Base-by-base conservation (phyloP, 495 filamentous ascomycete genomes). In the Geoglossum glabrum region DNA sequence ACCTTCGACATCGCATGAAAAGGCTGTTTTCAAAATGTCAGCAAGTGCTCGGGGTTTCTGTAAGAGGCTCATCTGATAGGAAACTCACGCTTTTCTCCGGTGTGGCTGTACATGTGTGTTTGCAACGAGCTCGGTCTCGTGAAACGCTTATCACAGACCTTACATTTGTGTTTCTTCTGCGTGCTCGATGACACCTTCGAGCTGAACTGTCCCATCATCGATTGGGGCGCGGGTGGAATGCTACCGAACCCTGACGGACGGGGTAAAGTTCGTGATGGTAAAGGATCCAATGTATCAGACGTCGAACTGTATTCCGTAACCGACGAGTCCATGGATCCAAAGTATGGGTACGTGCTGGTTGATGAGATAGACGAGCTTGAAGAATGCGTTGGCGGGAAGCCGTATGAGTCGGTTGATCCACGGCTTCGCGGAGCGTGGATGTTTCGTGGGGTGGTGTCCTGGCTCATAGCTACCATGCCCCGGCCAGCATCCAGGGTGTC, bases 111-210 rank as follows among this genome's bases (percentile, higher is more conserved):
- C 82, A 96, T 97, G 66, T 98, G 92, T 26, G 92, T 98, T 64
- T 96, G 93, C 33, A 98, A 70, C 7, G 92, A 98, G 66, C 90
- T 96, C 0, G 92, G 92, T 40, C 92, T 80, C 10, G 92, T 97
- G 69, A 98, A 98, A 8, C 92, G 81, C 79, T 98, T 98, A 72
- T 97, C 92, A 74, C 92, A 98, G 54, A 98, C 86, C 75, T 96
- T 97, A 77, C 92, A 98, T 72, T 95, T 96, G 73, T 98, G 92
- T 76, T 97, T 98, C 81, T 98, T 98, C 66, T 97, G 90, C 28
- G 92, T 89, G 72, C 86, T 93, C 25, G 88, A 90, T 10, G 87
- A 86, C 51, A 96, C 83, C 68, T 96, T 97, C 47, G 92, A 96
- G 74, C 87, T 96, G 74, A 98, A 98, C 61, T 93, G 90, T 51